Conservation (phyloP, 2,329 filamentous ascomycete species). For the Cercospora sesami region DNA sequence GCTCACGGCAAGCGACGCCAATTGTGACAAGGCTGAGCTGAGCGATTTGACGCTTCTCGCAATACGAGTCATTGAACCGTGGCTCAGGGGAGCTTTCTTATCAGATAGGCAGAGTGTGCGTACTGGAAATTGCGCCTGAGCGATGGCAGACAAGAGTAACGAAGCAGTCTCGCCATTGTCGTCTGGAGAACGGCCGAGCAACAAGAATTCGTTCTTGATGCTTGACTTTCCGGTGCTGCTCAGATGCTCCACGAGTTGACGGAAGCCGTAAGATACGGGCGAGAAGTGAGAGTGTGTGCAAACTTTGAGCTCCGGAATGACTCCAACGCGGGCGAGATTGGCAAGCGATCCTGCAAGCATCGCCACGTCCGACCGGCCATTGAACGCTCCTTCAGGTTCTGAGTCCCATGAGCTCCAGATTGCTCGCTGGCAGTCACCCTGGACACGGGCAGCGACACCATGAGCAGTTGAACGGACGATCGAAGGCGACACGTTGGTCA, state of each 20-base stretch:
- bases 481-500: constrained; percentile 4
- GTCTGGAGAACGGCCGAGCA: constrained; percentile 5
- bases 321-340: neutral
- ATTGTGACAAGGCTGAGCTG: neutral
- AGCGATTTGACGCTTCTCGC: neutral
- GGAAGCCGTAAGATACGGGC: constrained; percentile 7
- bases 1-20: neutral
- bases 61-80: neutral
- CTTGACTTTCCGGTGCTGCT: neutral
- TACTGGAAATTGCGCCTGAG: constrained; percentile 2
- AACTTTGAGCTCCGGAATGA: constrained; percentile 5
- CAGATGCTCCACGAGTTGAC: constrained; percentile 1
- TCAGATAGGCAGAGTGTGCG: neutral
- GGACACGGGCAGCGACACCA: neutral
- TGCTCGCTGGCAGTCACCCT: neutral
- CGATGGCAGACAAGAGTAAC: constrained; percentile 6
- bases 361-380: constrained; percentile 4
- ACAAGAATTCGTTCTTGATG: constrained; percentile 1
- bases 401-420: constrained; percentile 6
- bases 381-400: neutral
- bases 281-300: constrained; percentile 9
- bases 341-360: constrained; percentile 7
- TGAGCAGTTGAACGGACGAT: neutral
- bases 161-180: constrained; percentile 10
- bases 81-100: constrained; percentile 1